phyloP scores from a whole-genome alignment of 352 stramenopile genomes.

The Pythium coloratum region DNA sequence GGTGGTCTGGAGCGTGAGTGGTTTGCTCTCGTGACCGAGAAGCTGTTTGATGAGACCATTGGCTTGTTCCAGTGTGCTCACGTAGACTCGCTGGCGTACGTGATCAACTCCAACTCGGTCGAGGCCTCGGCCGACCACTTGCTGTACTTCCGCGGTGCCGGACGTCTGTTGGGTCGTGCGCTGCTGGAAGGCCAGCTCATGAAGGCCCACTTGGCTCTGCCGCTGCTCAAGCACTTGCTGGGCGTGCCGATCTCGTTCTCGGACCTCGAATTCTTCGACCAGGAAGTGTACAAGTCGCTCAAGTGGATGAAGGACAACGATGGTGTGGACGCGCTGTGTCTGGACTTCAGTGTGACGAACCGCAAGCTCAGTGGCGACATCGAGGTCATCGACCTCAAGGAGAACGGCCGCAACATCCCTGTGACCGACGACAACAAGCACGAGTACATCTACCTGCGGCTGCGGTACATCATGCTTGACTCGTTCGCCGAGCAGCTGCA shows the following conservation, averaged over 20 bases:
- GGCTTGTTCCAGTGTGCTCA: slow-evolving; percentile 87
- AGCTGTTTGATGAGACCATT: slow-evolving; percentile 86
- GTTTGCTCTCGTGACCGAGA: slow-evolving; percentile 83
- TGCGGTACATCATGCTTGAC: slow-evolving; percentile 96
- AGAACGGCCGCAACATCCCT: slow-evolving; percentile 79
- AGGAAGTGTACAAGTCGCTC: slow-evolving; percentile 81
- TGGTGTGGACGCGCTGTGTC: slow-evolving; percentile 65
- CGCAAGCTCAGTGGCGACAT: slow-evolving; percentile 73
- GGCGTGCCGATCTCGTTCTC: slow-evolving; percentile 86
- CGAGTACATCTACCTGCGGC: slow-evolving; percentile 94
- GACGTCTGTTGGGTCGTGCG: slow-evolving; percentile 94
- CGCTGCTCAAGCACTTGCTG: slow-evolving; percentile 84
- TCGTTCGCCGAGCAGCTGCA: slow-evolving; percentile 93
- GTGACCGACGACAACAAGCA: slow-evolving; percentile 97
- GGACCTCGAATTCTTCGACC: slow-evolving; percentile 89
- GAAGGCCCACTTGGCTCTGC: slow-evolving; percentile 79
- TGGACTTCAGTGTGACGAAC: slow-evolving; percentile 86
- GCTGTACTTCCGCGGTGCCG: slow-evolving; percentile 96
- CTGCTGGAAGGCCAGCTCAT: slow-evolving; percentile 95
- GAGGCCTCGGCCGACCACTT: slow-evolving; percentile 93
- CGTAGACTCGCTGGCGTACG: slow-evolving; percentile 76
- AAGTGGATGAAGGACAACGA: slow-evolving; percentile 87
- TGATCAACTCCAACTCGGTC: slow-evolving; percentile 83
- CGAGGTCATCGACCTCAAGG: slow-evolving; percentile 82
- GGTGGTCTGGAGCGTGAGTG: slow-evolving; percentile 90